Evolutionary conservation across 345 rosid genomes (phyloP), one percentile per base, ranked within the genome.

Genomic region (Boechera retrofracta): DNA sequence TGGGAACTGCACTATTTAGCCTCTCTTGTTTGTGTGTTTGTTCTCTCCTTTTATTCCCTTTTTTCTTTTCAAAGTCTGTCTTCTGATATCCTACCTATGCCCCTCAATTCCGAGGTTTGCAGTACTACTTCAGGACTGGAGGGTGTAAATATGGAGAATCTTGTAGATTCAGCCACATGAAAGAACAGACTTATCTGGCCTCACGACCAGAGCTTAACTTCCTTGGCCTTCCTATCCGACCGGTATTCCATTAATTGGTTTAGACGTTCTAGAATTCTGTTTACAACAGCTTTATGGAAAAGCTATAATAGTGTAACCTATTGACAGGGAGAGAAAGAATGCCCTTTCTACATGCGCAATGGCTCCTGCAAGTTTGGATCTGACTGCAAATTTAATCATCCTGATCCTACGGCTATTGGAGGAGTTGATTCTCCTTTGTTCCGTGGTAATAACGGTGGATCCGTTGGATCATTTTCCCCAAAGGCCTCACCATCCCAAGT

Each of bases 91-190:
- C 24, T 65, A 55, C 35, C 7, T 29, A 31, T 78, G 63, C 36
- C 10, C 28, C 28, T 2, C 13, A 36, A 48, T 72, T 49, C n/a
- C 39, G 73, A 58, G 81, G 81, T 35, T 36, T 78, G 84, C 96
- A 96, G 99, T 96, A 87, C 83, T 96, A 91, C 88, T 79, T 93
- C 77, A 89, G 89, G 83, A 90, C 92, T 69, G 98, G 97, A 58
- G 99, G 99, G 68, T 96, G 99, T 77, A 96, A 91, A 86, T 93
- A 80, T 79, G 99, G 99, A 64, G 87, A 87, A 31, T 82, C 93
- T 66, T 96, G 99, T 82, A 87, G 95, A 85, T 96, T 79, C 83
- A 89, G 78, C 81, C 99, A 96, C 88, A 58, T 87, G 5, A 88
- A 76, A 75, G 77, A 83, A 71, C 85, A 86, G 49, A 12, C 79